Percentiles rank a stretch among this genome's conserved stretches.
Evolutionary conservation across 805 yeast species (phyloP).

Genomic region (Ogataea saltuana): DNA sequence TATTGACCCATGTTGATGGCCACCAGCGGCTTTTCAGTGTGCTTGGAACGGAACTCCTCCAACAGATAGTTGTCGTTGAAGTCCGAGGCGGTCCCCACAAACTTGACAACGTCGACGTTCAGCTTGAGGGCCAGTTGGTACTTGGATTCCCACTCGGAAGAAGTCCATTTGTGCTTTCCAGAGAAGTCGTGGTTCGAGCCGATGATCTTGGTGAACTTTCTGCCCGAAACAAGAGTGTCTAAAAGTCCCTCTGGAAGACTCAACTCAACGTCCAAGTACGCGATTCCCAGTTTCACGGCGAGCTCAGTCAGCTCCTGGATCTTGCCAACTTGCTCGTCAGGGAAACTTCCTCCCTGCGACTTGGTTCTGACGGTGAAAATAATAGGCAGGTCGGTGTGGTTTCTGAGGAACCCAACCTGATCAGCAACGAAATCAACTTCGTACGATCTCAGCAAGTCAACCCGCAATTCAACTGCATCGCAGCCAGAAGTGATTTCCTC

Average conservation of each 20-base stretch:
- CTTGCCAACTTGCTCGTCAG: constrained; percentile 51
- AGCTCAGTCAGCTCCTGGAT: constrained; percentile 54
- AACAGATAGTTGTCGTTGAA: constrained; percentile 69
- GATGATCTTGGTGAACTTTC: constrained; percentile 67
- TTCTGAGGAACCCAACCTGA: constrained; percentile 71
- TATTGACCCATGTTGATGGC: constrained; percentile 77
- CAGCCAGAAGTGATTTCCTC: constrained; percentile 64
- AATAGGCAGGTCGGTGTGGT: constrained; percentile 67
- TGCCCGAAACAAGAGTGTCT: constrained; percentile 50
- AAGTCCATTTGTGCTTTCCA: constrained; percentile 63
- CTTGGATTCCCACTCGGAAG: constrained; percentile 72
- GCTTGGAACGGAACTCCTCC: constrained; percentile 65
- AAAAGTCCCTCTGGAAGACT: constrained; percentile 60
- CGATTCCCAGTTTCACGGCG: constrained; percentile 78
- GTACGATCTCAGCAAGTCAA: constrained; percentile 61
- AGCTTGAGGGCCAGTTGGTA: constrained; percentile 65
- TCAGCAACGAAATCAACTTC: constrained; percentile 61
- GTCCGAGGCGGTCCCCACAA: constrained; percentile 72
- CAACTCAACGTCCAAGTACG: constrained; percentile 78
- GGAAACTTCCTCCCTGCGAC: constrained; percentile 82
- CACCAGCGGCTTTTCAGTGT: constrained; percentile 64
- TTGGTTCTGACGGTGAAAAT: constrained; percentile 77
- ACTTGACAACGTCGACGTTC: constrained; percentile 74
- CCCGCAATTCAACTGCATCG: constrained; percentile 81
- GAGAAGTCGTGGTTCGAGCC: constrained; percentile 80